Evolutionary conservation across 2,329 filamentous ascomycete species (phyloP).

Genomic region (Penicillium sp.): DNA sequence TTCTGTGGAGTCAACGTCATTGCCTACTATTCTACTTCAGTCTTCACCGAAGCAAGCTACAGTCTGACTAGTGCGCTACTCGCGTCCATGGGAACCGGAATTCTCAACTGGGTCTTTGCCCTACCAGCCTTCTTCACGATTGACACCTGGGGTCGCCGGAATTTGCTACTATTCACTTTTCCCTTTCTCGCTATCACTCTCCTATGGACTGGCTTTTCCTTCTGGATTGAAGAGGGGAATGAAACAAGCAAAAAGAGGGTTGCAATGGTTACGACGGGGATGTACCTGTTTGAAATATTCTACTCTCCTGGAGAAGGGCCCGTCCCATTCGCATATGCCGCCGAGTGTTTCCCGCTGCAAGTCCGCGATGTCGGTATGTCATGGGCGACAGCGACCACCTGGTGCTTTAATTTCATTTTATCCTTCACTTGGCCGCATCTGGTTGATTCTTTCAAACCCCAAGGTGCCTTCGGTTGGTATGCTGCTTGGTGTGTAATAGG

Average conservation of each 20-base stretch:
- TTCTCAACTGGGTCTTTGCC: constrained; percentile 65
- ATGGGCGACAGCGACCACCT: constrained; percentile 54
- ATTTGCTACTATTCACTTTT: constrained; percentile 61
- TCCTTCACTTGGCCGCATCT: constrained; percentile 55
- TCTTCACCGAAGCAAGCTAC: constrained; percentile 59
- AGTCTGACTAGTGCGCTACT: constrained; percentile 52
- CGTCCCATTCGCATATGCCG: constrained; percentile 64
- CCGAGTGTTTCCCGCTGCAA: constrained; percentile 62
- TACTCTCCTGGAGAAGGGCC: constrained; percentile 59
- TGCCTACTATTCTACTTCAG: constrained; percentile 61
- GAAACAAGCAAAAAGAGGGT: constrained; percentile 33
- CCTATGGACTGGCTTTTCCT: constrained; percentile 52
- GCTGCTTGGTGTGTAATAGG: constrained; percentile 56
- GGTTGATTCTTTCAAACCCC: constrained; percentile 48
- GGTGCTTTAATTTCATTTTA: constrained; percentile 57
- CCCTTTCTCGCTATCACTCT: constrained; percentile 56
- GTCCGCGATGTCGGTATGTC: constrained; percentile 64
- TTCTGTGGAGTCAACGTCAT: constrained; percentile 57
- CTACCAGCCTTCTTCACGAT: constrained; percentile 64
- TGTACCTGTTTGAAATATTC: constrained; percentile 52
- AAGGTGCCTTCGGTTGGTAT: constrained; percentile 58
- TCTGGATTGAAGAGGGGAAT: constrained; percentile 45
- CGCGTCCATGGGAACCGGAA: constrained; percentile 63
- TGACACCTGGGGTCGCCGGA: constrained; percentile 64
- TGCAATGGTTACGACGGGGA: constrained; percentile 44